Percentiles rank a stretch among this genome's conserved stretches.
phyloP scores from a whole-genome alignment of 2,329 filamentous ascomycete species.

The Alternaria angustiovoidea region DNA sequence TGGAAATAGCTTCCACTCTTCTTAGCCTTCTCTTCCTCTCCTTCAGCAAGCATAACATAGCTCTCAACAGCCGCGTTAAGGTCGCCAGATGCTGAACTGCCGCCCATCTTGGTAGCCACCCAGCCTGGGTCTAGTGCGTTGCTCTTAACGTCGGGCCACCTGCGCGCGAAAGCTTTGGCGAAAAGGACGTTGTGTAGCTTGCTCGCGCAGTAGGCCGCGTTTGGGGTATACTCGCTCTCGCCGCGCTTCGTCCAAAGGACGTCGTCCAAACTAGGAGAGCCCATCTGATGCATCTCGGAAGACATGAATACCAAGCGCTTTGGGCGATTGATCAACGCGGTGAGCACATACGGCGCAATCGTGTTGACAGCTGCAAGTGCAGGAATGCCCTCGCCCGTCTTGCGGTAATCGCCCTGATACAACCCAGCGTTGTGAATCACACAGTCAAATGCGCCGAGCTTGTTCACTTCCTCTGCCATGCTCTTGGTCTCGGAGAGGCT shows the following conservation, averaged over 20 bases:
- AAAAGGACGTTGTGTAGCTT: conserved; percentile 67
- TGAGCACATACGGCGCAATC: conserved; percentile 65
- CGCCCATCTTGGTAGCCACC: conserved; percentile 65
- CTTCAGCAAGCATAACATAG: conserved; percentile 59
- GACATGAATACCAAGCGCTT: conserved; percentile 63
- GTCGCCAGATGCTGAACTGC: conserved; percentile 56
- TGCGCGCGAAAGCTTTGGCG: conserved; percentile 62
- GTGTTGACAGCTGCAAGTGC: conserved; percentile 65
- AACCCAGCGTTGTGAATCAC: conserved; percentile 68
- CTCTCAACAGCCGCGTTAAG: conserved; percentile 59
- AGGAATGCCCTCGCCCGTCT: conserved; percentile 58
- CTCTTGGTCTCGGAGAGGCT: conserved; percentile 60
- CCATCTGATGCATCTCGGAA: conserved; percentile 60
- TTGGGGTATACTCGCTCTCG: conserved; percentile 45
- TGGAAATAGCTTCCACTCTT: conserved; percentile 53
- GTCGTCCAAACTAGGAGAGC: conserved; percentile 55
- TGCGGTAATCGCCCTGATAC: conserved; percentile 53
- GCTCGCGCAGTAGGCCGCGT: conserved; percentile 60
- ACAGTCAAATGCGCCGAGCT: conserved; percentile 61
- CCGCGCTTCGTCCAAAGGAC: conserved; percentile 51
- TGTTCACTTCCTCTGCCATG: conserved; percentile 62
- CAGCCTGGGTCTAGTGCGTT: conserved; percentile 63
- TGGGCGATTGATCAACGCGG: conserved; percentile 59
- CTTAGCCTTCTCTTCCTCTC: conserved; percentile 38
- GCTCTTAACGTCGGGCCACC: conserved; percentile 56